These are phyloP conservation scores for Quillaja saponaria DNA, from an alignment of 306 rosid species.

Conservation along the genomic window DNA sequence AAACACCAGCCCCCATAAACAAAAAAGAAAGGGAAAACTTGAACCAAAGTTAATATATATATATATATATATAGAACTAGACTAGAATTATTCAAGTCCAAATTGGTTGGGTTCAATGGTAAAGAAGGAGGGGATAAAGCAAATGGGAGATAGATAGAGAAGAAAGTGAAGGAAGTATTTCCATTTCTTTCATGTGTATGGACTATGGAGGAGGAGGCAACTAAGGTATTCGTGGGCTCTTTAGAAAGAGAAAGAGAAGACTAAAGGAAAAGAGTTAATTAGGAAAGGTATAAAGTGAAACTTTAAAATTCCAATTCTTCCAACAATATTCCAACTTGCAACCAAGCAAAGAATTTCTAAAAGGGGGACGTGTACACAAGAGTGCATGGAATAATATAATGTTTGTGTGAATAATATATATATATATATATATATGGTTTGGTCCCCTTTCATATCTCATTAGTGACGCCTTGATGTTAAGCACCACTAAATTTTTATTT, in stretches of 20 bases:
- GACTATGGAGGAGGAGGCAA: neutral
- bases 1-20: slow-evolving; percentile 63
- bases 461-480: no score
- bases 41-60: neutral
- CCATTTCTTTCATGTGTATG: slow-evolving; percentile 28
- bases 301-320: neutral
- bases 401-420: neutral
- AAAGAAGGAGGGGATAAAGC: slow-evolving; percentile 40
- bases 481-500: no score
- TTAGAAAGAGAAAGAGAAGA: neutral
- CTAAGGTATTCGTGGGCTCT: no score
- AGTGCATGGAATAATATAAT: slow-evolving; percentile 32
- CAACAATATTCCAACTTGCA: no score
- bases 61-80: neutral
- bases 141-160: slow-evolving; percentile 27
- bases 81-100: neutral
- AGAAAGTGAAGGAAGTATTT: slow-evolving; percentile 25
- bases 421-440: neutral
- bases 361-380: neutral
- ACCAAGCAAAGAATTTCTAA: neutral
- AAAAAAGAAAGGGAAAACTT: neutral
- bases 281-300: neutral
- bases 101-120: slow-evolving; percentile 30
- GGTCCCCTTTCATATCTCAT: slow-evolving; percentile 10
- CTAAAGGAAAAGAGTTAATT: neutral